These are phyloP conservation scores for Venturia aucupariae DNA, from an alignment of 2,329 filamentous ascomycete species.

Conservation along the genomic window DNA sequence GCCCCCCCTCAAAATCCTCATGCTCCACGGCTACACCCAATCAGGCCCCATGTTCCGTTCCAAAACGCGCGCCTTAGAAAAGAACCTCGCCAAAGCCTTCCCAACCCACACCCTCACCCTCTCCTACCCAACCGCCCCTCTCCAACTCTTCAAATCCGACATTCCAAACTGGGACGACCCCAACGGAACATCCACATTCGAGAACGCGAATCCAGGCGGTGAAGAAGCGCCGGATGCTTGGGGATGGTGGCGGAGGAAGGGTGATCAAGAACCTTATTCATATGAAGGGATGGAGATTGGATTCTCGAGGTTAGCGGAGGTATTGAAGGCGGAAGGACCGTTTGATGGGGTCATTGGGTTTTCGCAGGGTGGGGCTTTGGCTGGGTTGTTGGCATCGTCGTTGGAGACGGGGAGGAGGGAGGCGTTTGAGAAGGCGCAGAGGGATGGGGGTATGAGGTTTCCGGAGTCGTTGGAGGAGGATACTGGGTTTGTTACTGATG, in stretches of 20 bases:
- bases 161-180: constrained; percentile 53
- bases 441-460: constrained; percentile 40
- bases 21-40: constrained; percentile 72
- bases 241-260: constrained; percentile 73
- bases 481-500: constrained; percentile 23
- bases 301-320: constrained; percentile 51
- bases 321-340: constrained; percentile 54
- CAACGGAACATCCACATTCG: constrained; percentile 17
- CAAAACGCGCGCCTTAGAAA: constrained; percentile 82
- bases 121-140: constrained; percentile 39
- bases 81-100: constrained; percentile 67
- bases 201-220: constrained; percentile 27
- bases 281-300: constrained; percentile 66
- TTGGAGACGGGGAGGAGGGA: constrained; percentile 49
- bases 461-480: constrained; percentile 39
- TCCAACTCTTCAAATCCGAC: constrained; percentile 35
- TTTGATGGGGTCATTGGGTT: constrained; percentile 77
- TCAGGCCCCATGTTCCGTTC: constrained; percentile 74
- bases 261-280: constrained; percentile 42
- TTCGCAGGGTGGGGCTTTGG: constrained; percentile 66
- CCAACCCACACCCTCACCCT: constrained; percentile 39
- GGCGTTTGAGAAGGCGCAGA: constrained; percentile 37
- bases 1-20: constrained; percentile 37
- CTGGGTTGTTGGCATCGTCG: constrained; percentile 62
- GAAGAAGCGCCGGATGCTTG: constrained; percentile 57